Conservation (phyloP, 1,139 yeast species). For the Taphrina betulina region DNA sequence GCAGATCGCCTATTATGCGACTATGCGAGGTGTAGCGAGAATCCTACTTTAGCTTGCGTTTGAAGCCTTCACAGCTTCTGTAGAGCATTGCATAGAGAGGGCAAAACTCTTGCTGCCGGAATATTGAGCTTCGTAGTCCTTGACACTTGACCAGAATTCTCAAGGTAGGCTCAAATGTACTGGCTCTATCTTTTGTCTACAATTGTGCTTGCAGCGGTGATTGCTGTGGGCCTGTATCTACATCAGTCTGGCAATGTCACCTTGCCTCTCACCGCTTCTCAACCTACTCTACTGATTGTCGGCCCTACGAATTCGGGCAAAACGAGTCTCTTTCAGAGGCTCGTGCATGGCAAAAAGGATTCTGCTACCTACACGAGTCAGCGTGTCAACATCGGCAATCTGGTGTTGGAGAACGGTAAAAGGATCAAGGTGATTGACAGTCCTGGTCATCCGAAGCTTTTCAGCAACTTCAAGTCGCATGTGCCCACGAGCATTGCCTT, state of each 20-base stretch:
- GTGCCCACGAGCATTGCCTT: slow-evolving; percentile 11
- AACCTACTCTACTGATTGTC: slow-evolving; percentile 7
- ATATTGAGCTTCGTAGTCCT: no score
- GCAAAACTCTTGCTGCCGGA: no score
- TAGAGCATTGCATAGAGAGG: no score
- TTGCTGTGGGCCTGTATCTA: slow-evolving; percentile 6
- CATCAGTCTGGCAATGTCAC: slow-evolving; percentile 1
- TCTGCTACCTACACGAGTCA: slow-evolving; percentile 10
- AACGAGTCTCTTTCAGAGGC: slow-evolving; percentile 12
- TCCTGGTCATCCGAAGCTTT: slow-evolving; percentile 29
- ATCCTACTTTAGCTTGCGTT: no score
- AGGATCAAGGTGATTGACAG: slow-evolving; percentile 10
- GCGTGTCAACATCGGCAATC: neutral
- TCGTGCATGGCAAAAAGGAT: slow-evolving; percentile 9
- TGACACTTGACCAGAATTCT: no score
- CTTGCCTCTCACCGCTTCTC: slow-evolving; percentile 6
- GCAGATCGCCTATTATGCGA: no score
- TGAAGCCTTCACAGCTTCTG: no score
- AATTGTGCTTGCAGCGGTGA: slow-evolving; percentile 10
- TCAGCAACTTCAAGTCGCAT: slow-evolving; percentile 1
- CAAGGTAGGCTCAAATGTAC: no score
- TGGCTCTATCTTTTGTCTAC: neutral
- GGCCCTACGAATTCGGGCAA: slow-evolving; percentile 26
- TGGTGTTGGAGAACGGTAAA: neutral
- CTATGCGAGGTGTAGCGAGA: no score